Evolutionary conservation across 1,284 basidiomycete species (phyloP), one percentile per base, ranked within the genome.

Genomic region (Puccinia coronata): DNA sequence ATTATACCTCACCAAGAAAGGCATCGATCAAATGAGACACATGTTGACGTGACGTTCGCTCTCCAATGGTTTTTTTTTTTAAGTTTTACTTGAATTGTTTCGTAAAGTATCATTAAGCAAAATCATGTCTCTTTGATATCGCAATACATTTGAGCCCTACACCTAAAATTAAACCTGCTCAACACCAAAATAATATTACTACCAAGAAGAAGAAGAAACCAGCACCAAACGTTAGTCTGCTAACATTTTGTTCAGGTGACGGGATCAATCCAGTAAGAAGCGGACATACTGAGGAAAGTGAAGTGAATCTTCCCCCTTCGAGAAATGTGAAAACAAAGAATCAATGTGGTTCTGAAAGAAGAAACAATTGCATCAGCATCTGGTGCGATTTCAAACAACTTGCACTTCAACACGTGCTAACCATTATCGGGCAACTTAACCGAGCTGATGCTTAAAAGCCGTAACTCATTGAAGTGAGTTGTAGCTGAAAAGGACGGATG

Each of bases 381-480:
- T 31, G 28, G 34, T 28, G 25, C 11, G 18, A 34, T n/a, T 4
- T 5, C 18, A 31, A 31, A n/a, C 34, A 16, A 25, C 6, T 31
- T 31, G 57, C 34, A 3, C 28, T 31, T 31, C 25, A 25, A 28
- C 8, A 9, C 2, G 16, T 1, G 57, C 28, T 11, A 31, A 34
- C 57, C 25, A 1, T 31, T 59, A 11, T 16, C 57, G 28, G 16
- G 11, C 25, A n/a, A n/a, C n/a, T n/a, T n/a, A n/a, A n/a, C n/a
- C n/a, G n/a, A n/a, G n/a, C n/a, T n/a, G n/a, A n/a, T n/a, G n/a
- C n/a, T n/a, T n/a, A n/a, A n/a, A n/a, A n/a, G n/a, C n/a, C n/a
- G n/a, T n/a, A n/a, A n/a, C 57, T 59, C 28, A 59, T 59, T 59
- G 57, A 59, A 59, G 57, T 31, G 57, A 59, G 18, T 59, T 59